phyloP scores from a whole-genome alignment of 73 alveolate species.

The Loxodes magnus region DNA sequence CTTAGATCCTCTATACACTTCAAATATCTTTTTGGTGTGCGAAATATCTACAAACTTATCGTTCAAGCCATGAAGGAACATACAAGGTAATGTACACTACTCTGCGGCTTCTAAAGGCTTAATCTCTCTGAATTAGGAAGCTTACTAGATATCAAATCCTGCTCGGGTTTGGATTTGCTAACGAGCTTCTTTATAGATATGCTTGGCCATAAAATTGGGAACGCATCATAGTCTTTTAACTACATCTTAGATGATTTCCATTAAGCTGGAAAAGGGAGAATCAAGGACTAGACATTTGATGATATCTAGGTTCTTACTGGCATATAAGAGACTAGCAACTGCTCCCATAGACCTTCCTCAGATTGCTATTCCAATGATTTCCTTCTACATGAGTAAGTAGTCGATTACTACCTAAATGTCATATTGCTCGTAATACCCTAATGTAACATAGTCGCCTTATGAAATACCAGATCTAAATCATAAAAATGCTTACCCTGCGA shows the following conservation, averaged over 20 bases:
- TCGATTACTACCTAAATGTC: conserved; percentile 3
- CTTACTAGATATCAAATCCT: conserved; percentile 1
- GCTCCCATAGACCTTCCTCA: conserved; percentile 17
- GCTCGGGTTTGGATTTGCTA: not conserved
- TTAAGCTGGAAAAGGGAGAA: conserved; percentile 8
- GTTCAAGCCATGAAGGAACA: conserved; percentile 50
- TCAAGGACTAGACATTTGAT: conserved; percentile 1
- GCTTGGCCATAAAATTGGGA: not conserved
- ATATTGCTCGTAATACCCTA: not conserved
- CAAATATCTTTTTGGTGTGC: conserved; percentile 34
- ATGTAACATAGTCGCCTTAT: conserved; percentile 4
- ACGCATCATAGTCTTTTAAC: not conserved
- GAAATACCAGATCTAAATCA: conserved; percentile 1
- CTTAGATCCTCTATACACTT: too few species aligned
- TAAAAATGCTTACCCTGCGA: conserved; percentile 29
- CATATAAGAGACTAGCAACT: conserved; percentile 6
- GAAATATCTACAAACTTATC: conserved; percentile 42
- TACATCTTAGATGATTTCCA: not conserved
- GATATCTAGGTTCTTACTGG: not conserved
- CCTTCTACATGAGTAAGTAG: not conserved
- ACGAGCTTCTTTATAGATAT: not conserved
- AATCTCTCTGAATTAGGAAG: conserved; percentile 7
- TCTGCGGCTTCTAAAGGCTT: conserved; percentile 38
- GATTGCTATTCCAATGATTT: not conserved
- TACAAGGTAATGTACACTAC: conserved; percentile 45